Conservation (phyloP, 2,329 filamentous ascomycete species). For the Alternaria ethzedia region DNA sequence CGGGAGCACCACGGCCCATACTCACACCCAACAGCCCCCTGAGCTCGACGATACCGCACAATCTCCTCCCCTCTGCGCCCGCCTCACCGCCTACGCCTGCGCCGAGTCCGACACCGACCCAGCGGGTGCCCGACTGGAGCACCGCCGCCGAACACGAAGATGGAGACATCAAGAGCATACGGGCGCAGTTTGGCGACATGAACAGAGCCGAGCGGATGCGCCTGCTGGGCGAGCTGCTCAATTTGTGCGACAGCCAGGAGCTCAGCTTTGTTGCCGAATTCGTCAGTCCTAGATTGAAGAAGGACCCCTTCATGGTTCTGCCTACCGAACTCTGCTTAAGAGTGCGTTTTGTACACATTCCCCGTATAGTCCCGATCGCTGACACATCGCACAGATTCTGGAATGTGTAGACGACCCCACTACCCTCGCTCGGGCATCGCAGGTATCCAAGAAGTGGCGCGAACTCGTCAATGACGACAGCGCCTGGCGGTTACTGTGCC, state of each 20-base stretch:
- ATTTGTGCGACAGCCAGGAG: slow-evolving; percentile 92
- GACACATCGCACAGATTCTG: slow-evolving; percentile 69
- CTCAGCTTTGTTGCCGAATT: slow-evolving; percentile 96
- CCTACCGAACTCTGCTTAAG: slow-evolving; percentile 92
- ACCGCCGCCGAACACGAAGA: slow-evolving; percentile 81
- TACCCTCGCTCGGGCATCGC: slow-evolving; percentile 88
- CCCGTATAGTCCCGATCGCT: slow-evolving; percentile 5
- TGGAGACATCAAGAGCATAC: slow-evolving; percentile 78
- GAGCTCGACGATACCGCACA: slow-evolving; percentile 60
- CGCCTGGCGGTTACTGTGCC: slow-evolving; percentile 96
- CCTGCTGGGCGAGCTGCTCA: slow-evolving; percentile 85
- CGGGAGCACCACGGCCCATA: slow-evolving; percentile 53
- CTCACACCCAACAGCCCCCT: slow-evolving; percentile 59
- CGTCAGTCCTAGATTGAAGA: slow-evolving; percentile 91
- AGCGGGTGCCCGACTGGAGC: slow-evolving; percentile 74
- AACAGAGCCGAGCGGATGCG: slow-evolving; percentile 78
- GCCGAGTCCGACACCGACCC: slow-evolving; percentile 68
- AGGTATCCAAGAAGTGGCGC: slow-evolving; percentile 94
- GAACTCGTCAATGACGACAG: slow-evolving; percentile 95
- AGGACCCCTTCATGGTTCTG: slow-evolving; percentile 91
- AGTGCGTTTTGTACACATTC: slow-evolving; percentile 60
- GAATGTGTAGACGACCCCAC: slow-evolving; percentile 98
- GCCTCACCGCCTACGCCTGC: slow-evolving; percentile 72
- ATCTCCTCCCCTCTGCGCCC: slow-evolving; percentile 68
- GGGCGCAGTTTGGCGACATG: slow-evolving; percentile 79